Percentiles rank a stretch among this genome's conserved stretches.
Conservation (phyloP, 345 rosid genomes). For the Hibiscus syriacus region DNA sequence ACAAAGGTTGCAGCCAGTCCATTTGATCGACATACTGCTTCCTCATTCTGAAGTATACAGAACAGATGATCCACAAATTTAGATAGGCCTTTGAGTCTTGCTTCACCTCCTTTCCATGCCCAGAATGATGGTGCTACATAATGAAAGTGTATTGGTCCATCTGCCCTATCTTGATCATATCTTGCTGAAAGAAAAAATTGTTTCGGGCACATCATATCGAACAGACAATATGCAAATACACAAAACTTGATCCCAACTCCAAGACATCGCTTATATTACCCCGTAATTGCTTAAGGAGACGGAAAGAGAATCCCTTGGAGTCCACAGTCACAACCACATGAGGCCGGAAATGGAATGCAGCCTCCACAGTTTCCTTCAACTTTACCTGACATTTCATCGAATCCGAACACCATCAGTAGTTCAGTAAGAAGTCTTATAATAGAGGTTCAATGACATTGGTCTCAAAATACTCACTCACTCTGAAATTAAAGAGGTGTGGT, state of each 20-base stretch:
- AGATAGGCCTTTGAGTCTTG: slow-evolving; percentile 57
- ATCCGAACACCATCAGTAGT: background rate
- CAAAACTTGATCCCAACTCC: slow-evolving; percentile 13
- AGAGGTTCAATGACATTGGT: background rate
- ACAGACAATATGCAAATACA: slow-evolving; percentile 11
- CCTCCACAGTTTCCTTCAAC: slow-evolving; percentile 63
- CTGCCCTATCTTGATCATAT: slow-evolving; percentile 25
- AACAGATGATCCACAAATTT: slow-evolving; percentile 77
- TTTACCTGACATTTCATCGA: slow-evolving; percentile 37
- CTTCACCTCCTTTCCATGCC: slow-evolving; percentile 98
- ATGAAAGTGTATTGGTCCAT: slow-evolving; percentile 59
- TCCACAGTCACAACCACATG: slow-evolving; percentile 88
- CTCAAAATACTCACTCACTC: slow-evolving; percentile 61
- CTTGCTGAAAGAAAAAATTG: slow-evolving; percentile 74
- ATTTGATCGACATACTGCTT: slow-evolving; percentile 44
- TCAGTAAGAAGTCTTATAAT: background rate
- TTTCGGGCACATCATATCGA: slow-evolving; percentile 26
- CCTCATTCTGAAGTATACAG: slow-evolving; percentile 88
- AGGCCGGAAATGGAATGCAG: slow-evolving; percentile 63
- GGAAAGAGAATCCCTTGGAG: slow-evolving; percentile 91
- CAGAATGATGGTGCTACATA: slow-evolving; percentile 94
- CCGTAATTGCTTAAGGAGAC: slow-evolving; percentile 63
- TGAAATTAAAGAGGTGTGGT: slow-evolving; percentile 68
- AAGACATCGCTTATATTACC: slow-evolving; percentile 32
- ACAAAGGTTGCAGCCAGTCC: slow-evolving; percentile 76